Percentiles rank a stretch among this genome's conserved stretches.
phyloP scores from a whole-genome alignment of 345 rosid genomes.

The Ceriops zippeliana region DNA sequence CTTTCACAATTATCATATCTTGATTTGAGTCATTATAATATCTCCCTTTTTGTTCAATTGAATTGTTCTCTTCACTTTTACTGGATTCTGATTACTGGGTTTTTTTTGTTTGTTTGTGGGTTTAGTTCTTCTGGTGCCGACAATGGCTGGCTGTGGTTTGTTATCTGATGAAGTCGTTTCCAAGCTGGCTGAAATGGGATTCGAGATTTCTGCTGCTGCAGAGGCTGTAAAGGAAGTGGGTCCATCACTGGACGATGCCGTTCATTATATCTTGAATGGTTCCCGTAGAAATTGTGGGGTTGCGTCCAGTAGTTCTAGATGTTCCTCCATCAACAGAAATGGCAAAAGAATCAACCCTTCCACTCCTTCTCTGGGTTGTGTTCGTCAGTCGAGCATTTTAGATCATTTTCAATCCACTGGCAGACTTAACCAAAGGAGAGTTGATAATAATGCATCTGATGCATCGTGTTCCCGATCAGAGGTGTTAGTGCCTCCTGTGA shows the following conservation, averaged over 20 bases:
- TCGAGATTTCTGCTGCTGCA: constrained; percentile 42
- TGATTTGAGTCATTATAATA: no score
- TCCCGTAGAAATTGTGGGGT: constrained; percentile 19
- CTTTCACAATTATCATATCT: no score
- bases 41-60: no score
- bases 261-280: constrained; percentile 51
- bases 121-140: neutral
- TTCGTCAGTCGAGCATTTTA: constrained; percentile 52
- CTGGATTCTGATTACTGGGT: neutral
- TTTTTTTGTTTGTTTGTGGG: neutral
- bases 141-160: constrained; percentile 32
- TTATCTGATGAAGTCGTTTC: constrained; percentile 32
- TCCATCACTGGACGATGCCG: constrained; percentile 47
- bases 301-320: constrained; percentile 28
- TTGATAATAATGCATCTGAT: constrained; percentile 14
- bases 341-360: constrained; percentile 3
- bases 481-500: constrained; percentile 17
- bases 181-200: constrained; percentile 70
- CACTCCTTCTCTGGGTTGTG: constrained; percentile 23
- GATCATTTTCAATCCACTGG: constrained; percentile 49
- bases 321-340: constrained; percentile 15
- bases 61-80: neutral
- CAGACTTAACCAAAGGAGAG: constrained; percentile 29
- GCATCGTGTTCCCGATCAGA: constrained; percentile 23
- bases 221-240: constrained; percentile 66